These are phyloP conservation scores for Grosmannia clavigera DNA, from an alignment of 2,329 filamentous ascomycete species.

Conservation along the genomic window DNA sequence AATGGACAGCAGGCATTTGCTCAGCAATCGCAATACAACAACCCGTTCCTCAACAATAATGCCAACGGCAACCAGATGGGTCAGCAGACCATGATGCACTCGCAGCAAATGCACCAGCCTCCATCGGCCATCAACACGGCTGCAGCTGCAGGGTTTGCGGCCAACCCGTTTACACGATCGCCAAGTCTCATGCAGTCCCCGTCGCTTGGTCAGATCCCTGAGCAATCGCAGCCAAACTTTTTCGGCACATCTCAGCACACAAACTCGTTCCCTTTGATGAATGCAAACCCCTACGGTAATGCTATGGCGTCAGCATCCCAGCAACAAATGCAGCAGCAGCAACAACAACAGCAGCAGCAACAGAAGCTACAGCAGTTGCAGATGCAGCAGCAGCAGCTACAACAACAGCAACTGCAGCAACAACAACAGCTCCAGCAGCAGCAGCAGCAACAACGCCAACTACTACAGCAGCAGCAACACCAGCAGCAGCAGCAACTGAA, in stretches of 20 bases:
- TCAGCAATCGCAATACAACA: conserved; percentile 22
- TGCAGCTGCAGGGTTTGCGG: conserved; percentile 21
- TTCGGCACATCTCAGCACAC: conserved; percentile 17
- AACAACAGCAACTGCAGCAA: neutral
- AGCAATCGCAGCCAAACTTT: conserved; percentile 33
- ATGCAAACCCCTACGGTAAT: conserved; percentile 6
- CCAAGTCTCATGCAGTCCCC: conserved; percentile 39
- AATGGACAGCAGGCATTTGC: conserved; percentile 1
- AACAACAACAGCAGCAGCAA: neutral
- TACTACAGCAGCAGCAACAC: neutral
- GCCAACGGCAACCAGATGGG: conserved; percentile 11
- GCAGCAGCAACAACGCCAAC: neutral
- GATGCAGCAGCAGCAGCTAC: neutral
- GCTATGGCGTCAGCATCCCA: neutral
- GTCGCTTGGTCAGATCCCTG: conserved; percentile 37
- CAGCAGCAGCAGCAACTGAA: conserved; percentile 8
- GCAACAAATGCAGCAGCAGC: neutral
- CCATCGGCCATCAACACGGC: conserved; percentile 26
- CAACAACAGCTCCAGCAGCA: neutral
- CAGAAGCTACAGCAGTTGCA: conserved; percentile 4
- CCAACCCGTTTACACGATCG: conserved; percentile 36
- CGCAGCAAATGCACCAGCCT: conserved; percentile 20
- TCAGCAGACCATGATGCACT: conserved; percentile 5
- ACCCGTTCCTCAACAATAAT: conserved; percentile 33
- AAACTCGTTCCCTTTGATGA: conserved; percentile 6